Evolutionary conservation across 1,284 basidiomycete genomes (phyloP).

Genomic region (Sutorius eximius): DNA sequence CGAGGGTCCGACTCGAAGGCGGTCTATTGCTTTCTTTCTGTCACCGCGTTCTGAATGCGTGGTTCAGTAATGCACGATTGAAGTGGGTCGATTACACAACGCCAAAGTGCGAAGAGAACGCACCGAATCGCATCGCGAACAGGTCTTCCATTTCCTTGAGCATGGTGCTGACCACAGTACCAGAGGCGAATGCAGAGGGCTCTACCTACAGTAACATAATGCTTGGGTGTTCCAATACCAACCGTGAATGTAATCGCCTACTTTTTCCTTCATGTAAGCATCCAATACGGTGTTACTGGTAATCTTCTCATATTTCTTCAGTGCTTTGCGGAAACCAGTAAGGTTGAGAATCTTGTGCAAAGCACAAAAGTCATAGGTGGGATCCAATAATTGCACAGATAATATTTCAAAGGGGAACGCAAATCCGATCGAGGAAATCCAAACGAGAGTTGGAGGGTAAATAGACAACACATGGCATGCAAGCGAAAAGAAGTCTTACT

Average conservation of each 20-base stretch:
- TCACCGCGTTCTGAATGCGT: slow-evolving; percentile 70
- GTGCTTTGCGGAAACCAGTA: slow-evolving; percentile 86
- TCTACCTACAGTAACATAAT: slow-evolving; percentile 50
- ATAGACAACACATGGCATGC: background rate
- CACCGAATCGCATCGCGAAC: slow-evolving; percentile 76
- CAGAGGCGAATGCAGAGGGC: slow-evolving; percentile 59
- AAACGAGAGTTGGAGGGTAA: background rate
- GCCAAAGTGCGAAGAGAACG: slow-evolving; percentile 19
- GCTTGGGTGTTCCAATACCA: background rate
- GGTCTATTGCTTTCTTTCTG: slow-evolving; percentile 73
- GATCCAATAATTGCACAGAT: background rate
- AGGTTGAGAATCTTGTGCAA: slow-evolving; percentile 73
- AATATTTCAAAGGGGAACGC: background rate
- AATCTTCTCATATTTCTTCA: slow-evolving; percentile 94
- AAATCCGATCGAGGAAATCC: background rate
- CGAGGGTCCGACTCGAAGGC: slow-evolving; percentile 60
- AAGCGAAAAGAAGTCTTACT: slow-evolving; percentile 43
- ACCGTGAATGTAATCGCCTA: slow-evolving; percentile 25
- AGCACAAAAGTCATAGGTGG: background rate
- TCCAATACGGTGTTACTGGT: slow-evolving; percentile 69
- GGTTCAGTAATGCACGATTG: background rate
- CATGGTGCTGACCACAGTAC: slow-evolving; percentile 62
- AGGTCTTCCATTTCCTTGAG: slow-evolving; percentile 73
- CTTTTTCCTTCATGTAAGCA: slow-evolving; percentile 74
- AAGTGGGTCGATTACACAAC: background rate